A percentile compares a stretch with the other conserved stretches of the same genome.
phyloP scores from a whole-genome alignment of 208 protist species.

The Crithidia acanthocephali region DNA sequence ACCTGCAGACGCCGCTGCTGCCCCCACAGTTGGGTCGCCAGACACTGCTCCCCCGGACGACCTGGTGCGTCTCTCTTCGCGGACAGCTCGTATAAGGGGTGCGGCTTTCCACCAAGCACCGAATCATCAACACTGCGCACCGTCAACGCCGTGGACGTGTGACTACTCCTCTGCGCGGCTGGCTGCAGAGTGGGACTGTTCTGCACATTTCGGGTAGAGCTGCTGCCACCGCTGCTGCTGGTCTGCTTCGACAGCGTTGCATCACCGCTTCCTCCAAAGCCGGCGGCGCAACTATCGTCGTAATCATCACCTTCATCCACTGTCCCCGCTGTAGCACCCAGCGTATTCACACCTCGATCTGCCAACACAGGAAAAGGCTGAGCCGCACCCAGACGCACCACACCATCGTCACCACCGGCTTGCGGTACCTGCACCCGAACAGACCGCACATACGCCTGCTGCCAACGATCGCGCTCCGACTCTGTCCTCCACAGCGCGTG shows the following conservation, averaged over 20 bases:
- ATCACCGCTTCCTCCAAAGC: too few relatives aligned
- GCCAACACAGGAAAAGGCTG: neutral
- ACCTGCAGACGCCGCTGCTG: neutral
- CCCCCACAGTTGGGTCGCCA: conserved; percentile 24
- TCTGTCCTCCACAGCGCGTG: neutral
- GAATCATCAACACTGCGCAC: too few relatives aligned
- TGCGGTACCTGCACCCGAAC: neutral
- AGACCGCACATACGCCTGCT: conserved; percentile 2
- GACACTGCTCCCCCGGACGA: neutral
- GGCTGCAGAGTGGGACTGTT: too few relatives aligned
- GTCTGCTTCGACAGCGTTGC: too few relatives aligned
- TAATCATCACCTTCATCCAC: too few relatives aligned
- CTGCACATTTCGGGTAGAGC: too few relatives aligned
- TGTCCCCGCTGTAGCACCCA: too few relatives aligned
- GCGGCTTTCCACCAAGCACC: neutral
- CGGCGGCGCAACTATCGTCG: too few relatives aligned
- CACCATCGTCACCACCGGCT: neutral
- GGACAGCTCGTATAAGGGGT: neutral
- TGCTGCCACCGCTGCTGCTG: too few relatives aligned
- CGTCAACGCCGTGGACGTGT: too few relatives aligned
- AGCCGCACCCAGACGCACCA: neutral
- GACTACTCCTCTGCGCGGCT: too few relatives aligned
- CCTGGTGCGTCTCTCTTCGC: neutral
- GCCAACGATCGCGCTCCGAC: neutral
- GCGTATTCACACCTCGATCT: too few relatives aligned